Evolutionary conservation across 1,284 basidiomycete genomes (phyloP).

Genomic region (Pseudozyma thailandica): DNA sequence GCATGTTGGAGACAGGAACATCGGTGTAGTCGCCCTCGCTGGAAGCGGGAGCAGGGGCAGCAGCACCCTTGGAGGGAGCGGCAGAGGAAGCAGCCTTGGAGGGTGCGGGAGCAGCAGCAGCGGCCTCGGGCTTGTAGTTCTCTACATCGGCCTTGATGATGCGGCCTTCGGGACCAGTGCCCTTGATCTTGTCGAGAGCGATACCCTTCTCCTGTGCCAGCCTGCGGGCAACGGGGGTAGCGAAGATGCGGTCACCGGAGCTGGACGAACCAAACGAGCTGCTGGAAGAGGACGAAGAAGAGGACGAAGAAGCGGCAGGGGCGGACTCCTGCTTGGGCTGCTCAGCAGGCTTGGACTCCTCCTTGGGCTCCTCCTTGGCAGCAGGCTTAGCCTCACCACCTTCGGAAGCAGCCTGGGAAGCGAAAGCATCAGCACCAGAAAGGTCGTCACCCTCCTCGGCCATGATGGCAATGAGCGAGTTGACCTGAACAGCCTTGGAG

Average conservation of each 20-base stretch:
- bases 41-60: slow-evolving; percentile 44
- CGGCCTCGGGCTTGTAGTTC: slow-evolving; percentile 73
- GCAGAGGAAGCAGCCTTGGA: slow-evolving; percentile 27
- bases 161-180: slow-evolving; percentile 90
- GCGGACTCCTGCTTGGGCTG: slow-evolving; percentile 55
- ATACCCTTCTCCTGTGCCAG: slow-evolving; percentile 94
- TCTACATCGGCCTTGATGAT: slow-evolving; percentile 95
- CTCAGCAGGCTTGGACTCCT: slow-evolving; percentile 48
- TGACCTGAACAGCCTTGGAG: slow-evolving; percentile 67
- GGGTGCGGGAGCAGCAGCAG: slow-evolving; percentile 47
- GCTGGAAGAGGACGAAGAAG: slow-evolving; percentile 17
- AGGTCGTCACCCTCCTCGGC: slow-evolving; percentile 70
- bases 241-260: slow-evolving; percentile 76
- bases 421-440: slow-evolving; percentile 78
- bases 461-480: slow-evolving; percentile 68
- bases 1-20: slow-evolving; percentile 92
- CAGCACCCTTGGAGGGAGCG: slow-evolving; percentile 32
- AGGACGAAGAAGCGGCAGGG: slow-evolving; percentile 26
- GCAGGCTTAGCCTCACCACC: slow-evolving; percentile 65
- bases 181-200: slow-evolving; percentile 89
- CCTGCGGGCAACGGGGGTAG: slow-evolving; percentile 93
- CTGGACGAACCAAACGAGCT: slow-evolving; percentile 47
- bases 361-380: slow-evolving; percentile 50
- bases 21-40: slow-evolving; percentile 81
- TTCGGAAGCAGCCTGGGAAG: slow-evolving; percentile 71